Base-by-base conservation (phyloP, 1,284 basidiomycete genomes). In the Melampsora larici-populina region DNA sequence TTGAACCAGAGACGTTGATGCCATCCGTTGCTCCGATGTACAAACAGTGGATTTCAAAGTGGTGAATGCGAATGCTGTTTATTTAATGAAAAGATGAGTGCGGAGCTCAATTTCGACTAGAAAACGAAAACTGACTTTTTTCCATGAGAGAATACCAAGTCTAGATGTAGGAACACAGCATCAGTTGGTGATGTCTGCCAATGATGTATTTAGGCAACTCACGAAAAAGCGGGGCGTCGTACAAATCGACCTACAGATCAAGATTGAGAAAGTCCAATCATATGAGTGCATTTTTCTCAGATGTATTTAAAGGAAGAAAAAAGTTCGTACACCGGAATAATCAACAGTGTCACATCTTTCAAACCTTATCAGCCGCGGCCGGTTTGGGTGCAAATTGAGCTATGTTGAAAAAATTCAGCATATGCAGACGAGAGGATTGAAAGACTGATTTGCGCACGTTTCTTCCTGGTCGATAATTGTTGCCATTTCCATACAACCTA, bases 11-110 rank as follows among this genome's bases (percentile, higher is more conserved):
- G 48, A 75, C 64, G 33, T 65, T 49, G 24, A 75, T 67, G 8
- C 72, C 72, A 67, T 75, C 72, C 21, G 72, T 75, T 29, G 17
- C 49, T 18, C 72, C 72, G 26, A 75, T 67, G 55, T 75, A 31
- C 2, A 63, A 40, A 9, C 46, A 36, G 21, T 51, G 62, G 33
- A 75, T 67, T 18, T 65, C 60, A 43, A 75, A 75, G 40, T 75
- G 15, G 40, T 75, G 72, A 55, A 75, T 43, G 29, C 60, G n/a
- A 48, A 67, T 15, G 72, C 72, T 75, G 43, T 33, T 51, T 6
- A 43, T 4, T 31, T 40, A 1, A 13, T 24, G 11, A 13, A 13
- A 65, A 43, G 40, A n/a, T n/a, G n/a, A n/a, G n/a, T n/a, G n/a
- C n/a, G n/a, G n/a, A n/a, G n/a, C n/a, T n/a, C n/a, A n/a, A n/a